Percentiles rank a stretch among this genome's conserved stretches.
Conservation (phyloP, 306 rosid genomes). For the Medicago truncatula region MtrunA17r5.0-ANR NC_053046.1:29336001-29336500, state of each 20-base stretch:
- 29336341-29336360: neutral
- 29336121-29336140: too few relatives aligned
- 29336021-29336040: too few relatives aligned
- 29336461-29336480: slow-evolving; percentile 61
- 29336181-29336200: neutral
- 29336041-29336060: neutral
- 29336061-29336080: too few relatives aligned
- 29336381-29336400: neutral
- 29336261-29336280: slow-evolving; percentile 25
- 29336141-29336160: too few relatives aligned
- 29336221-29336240: neutral
- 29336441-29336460: slow-evolving; percentile 52
- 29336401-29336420: too few relatives aligned
- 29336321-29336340: slow-evolving; percentile 27
- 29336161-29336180: too few relatives aligned
- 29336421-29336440: neutral
- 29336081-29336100: too few relatives aligned
- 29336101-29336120: too few relatives aligned
- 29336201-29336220: neutral
- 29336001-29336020: too few relatives aligned
- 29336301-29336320: slow-evolving; percentile 35
- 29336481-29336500: slow-evolving; percentile 63
- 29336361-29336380: neutral
- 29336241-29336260: neutral
- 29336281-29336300: slow-evolving; percentile 60